Evolutionary conservation across 2,329 filamentous ascomycete genomes (phyloP), one percentile per base, ranked within the genome.

Genomic region (Talaromyces sp.): DNA sequence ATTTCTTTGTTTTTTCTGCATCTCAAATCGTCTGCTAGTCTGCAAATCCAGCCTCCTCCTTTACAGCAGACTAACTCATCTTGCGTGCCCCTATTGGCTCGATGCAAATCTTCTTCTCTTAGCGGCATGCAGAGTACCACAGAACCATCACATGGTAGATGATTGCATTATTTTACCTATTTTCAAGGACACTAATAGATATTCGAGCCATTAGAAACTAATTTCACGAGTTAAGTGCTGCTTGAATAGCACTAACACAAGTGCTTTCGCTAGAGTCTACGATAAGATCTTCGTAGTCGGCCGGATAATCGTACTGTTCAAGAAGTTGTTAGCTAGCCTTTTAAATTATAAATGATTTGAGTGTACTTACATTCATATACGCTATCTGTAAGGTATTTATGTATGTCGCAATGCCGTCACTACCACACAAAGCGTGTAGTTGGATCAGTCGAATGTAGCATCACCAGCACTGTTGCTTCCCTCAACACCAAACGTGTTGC

Each of bases 391-490:
- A 54, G 16, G 19, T 41, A 35, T 60, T 37, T 11, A 64, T 64
- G n/a, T 60, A 64, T n/a, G 56, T 37, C 2, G 62, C 56, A n/a
- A 64, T 27, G 10, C 62, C 62, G 3, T 64, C 47, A 33, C 56
- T 60, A 3, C 62, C 62, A n/a, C 62, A 64, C 33, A 64, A 22
- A 45, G 62, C 45, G 33, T 13, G 24, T 50, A 60, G 45, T 64
- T 47, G 2, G 56, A 54, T 56, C 62, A 64, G 35, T 64, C 37
- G 31, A 52, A 64, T 3, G 56, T 54, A 6, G 62, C 43, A 37
- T 64, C 62, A 5, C 62, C 62, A 9, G 62, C 62, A 60, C 60
- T 43, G 7, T 60, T n/a, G 24, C 62, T 60, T 54, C 62, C 62
- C 37, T 64, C 62, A 24, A 56, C 56, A 7, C 62, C 62, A 54